phyloP scores from a whole-genome alignment of 768 basidiomycete species.

The Collybiopsis luxurians region DNA sequence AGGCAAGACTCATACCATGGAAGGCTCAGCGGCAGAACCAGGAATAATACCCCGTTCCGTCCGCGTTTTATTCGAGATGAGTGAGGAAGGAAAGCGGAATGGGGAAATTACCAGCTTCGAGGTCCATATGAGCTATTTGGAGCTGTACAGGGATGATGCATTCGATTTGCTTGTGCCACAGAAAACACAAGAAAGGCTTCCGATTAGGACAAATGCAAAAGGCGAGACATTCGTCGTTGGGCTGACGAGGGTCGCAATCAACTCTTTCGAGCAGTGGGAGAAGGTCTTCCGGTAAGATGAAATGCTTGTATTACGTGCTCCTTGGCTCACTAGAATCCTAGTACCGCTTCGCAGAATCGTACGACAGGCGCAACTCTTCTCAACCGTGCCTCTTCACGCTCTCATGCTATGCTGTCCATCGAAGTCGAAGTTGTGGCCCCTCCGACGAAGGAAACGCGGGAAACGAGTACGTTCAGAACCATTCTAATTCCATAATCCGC shows the following conservation, averaged over 20 bases:
- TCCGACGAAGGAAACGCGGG: constrained; percentile 21
- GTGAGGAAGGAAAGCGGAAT: constrained; percentile 21
- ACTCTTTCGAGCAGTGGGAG: constrained; percentile 43
- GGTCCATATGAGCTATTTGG: constrained; percentile 64
- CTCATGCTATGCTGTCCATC: constrained; percentile 83
- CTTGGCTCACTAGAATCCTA: constrained; percentile 24
- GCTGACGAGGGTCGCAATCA: constrained; percentile 39
- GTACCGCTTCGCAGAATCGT: constrained; percentile 70
- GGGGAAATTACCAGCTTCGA: neutral
- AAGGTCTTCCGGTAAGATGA: constrained; percentile 41
- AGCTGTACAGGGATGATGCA: constrained; percentile 90
- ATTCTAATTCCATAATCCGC: neutral
- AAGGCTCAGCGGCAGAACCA: constrained; percentile 69
- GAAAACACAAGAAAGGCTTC: constrained; percentile 61
- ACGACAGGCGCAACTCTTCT: constrained; percentile 85
- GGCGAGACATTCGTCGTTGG: constrained; percentile 57
- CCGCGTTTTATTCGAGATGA: constrained; percentile 58
- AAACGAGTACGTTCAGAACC: constrained; percentile 44
- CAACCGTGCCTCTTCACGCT: constrained; percentile 82
- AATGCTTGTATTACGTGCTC: neutral
- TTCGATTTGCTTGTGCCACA: constrained; percentile 79
- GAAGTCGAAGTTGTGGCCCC: constrained; percentile 58
- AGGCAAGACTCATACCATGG: constrained; percentile 93
- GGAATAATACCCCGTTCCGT: constrained; percentile 85
- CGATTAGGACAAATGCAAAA: constrained; percentile 50